A percentile compares a stretch with the other conserved stretches of the same genome.
Conservation (phyloP, 768 basidiomycete species). For the Suillus brevipes region DNA sequence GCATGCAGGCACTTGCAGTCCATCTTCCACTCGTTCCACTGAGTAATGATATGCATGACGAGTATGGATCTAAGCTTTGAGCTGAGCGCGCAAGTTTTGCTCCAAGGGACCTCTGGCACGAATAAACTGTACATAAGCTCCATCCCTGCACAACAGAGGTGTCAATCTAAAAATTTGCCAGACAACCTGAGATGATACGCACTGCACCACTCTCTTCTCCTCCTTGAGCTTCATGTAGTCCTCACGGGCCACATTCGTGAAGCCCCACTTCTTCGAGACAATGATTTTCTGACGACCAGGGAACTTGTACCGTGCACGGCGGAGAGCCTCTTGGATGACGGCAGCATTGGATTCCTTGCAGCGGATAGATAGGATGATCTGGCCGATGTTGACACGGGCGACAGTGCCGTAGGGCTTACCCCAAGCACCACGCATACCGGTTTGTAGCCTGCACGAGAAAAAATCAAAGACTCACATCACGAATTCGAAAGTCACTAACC, state of each 20-base stretch:
- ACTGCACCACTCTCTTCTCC: slow-evolving; percentile 89
- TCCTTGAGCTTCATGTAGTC: slow-evolving; percentile 90
- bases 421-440: slow-evolving; percentile 99
- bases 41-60: neutral
- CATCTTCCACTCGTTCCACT: neutral
- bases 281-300: slow-evolving; percentile 98
- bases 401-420: slow-evolving; percentile 99
- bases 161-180: slow-evolving; percentile 8
- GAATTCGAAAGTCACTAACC: slow-evolving; percentile 47
- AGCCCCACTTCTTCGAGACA: slow-evolving; percentile 98
- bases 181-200: slow-evolving; percentile 36
- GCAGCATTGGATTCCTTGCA: slow-evolving; percentile 86
- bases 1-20: neutral
- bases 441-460: slow-evolving; percentile 63
- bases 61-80: slow-evolving; percentile 53
- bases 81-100: slow-evolving; percentile 82
- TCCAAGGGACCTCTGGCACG: slow-evolving; percentile 85
- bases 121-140: slow-evolving; percentile 95
- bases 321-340: slow-evolving; percentile 96
- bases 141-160: slow-evolving; percentile 60
- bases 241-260: slow-evolving; percentile 90
- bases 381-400: slow-evolving; percentile 96
- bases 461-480: neutral
- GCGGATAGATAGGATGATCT: slow-evolving; percentile 91
- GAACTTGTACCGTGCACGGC: slow-evolving; percentile 99